A percentile compares a stretch with the other conserved stretches of the same genome.
These are phyloP conservation scores for Neostapfia colusana DNA, from an alignment of 176 grass and related monocot species.

Conservation along the genomic window DNA sequence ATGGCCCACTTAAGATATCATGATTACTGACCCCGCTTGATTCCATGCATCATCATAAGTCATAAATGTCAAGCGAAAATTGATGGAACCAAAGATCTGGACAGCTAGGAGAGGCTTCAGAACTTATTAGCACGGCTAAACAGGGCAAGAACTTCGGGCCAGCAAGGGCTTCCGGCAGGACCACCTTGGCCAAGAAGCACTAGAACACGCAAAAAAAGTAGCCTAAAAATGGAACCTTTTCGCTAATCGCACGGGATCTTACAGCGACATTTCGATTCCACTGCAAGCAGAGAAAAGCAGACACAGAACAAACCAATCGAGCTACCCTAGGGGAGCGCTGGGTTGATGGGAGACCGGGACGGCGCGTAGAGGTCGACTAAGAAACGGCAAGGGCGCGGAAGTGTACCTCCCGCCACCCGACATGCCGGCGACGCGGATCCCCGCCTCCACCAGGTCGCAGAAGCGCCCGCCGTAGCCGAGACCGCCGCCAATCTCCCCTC, in stretches of 20 bases:
- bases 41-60: not conserved
- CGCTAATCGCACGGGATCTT: not conserved
- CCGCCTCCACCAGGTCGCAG: not conserved
- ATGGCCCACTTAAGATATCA: not conserved
- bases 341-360: not conserved
- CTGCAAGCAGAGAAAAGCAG: not conserved
- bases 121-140: not conserved
- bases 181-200: slow-evolving; percentile 1
- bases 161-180: not conserved
- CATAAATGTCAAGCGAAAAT: not conserved
- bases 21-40: not conserved
- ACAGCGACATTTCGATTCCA: not conserved
- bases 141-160: not conserved
- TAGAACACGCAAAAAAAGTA: not conserved
- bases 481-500: slow-evolving; percentile 30
- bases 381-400: not conserved
- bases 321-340: not conserved
- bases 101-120: not conserved
- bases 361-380: not conserved
- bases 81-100: not conserved
- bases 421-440: slow-evolving; percentile 5
- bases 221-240: not conserved
- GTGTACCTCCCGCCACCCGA: slow-evolving; percentile 12
- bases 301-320: slow-evolving; percentile 8
- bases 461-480: not conserved